Percentiles rank a stretch among this genome's conserved stretches.
Conservation (phyloP, 1,284 basidiomycete genomes). For the Vanrija humicola region DNA sequence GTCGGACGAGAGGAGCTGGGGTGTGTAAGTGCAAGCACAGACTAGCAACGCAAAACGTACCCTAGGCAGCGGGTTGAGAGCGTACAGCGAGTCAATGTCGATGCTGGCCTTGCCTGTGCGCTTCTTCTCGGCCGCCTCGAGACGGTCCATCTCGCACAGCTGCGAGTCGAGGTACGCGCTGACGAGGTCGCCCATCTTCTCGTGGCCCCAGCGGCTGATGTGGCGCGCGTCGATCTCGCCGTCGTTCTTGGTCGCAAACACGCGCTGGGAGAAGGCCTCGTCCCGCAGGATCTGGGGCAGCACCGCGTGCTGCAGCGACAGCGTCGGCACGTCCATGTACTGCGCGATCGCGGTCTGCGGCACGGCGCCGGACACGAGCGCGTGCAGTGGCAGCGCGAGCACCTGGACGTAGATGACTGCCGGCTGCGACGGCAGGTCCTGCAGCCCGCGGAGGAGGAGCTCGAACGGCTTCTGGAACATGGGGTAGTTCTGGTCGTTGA, state of each 20-base stretch:
- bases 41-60: no score
- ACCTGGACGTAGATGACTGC: slow-evolving; percentile 2
- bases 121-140: slow-evolving; percentile 17
- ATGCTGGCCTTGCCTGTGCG: not conserved
- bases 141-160: slow-evolving; percentile 38
- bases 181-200: slow-evolving; percentile 30
- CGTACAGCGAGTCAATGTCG: slow-evolving; percentile 22
- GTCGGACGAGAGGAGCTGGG: not conserved
- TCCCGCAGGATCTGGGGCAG: slow-evolving; percentile 23
- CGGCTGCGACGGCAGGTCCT: not conserved
- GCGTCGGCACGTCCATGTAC: slow-evolving; percentile 40
- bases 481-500: slow-evolving; percentile 30
- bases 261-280: slow-evolving; percentile 18
- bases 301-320: slow-evolving; percentile 34
- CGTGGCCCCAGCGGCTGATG: slow-evolving; percentile 18
- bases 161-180: slow-evolving; percentile 40
- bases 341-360: slow-evolving; percentile 25
- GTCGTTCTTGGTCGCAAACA: slow-evolving; percentile 19
- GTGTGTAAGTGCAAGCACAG: not conserved
- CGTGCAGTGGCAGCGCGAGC: no score
- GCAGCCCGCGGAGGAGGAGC: slow-evolving; percentile 10
- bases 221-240: slow-evolving; percentile 37
- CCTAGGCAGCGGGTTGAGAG: slow-evolving; percentile 18
- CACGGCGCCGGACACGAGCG: no score
- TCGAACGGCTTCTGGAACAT: slow-evolving; percentile 4